Evolutionary conservation across 345 rosid genomes (phyloP), one percentile per base, ranked within the genome.

Genomic region (Pseudoturritis turrita): DNA sequence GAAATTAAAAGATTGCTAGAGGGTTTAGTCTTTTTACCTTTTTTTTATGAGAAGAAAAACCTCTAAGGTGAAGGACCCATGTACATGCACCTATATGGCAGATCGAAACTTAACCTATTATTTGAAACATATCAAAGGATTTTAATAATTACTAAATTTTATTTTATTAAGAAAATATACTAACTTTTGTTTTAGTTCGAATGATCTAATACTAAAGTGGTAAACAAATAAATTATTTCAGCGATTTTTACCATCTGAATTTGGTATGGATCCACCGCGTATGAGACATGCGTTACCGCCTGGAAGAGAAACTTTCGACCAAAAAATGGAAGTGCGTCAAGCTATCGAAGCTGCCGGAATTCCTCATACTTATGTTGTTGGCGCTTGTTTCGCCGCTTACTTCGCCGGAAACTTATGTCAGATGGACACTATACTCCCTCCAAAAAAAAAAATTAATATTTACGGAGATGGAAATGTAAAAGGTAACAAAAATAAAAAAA

Each of bases 221-320:
- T 33, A 11, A 33, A 51, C n/a, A n/a, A 62, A 17, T 1, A 10
- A 47, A 51, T 6, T 9, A 3, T 31, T 62, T 43, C 37, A 92
- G 97, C 79, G 96, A 17, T 91, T 94, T 70, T 68, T 94, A 77
- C 97, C 96, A 0, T 91, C 97, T 2, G 98, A 94, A 62, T 94
- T 89, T 63, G 98, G 98, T 3, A 91, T 84, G 81, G 96, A 94
- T 71, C 95, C 97, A 25, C 54, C 96, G 0, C 61, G 81, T 11
- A 94, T 94, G 98, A 82, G 55, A 26, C 60, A 86, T 10, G 97
- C 96, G 2, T 62, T 95, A 8, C 91, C 85, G 19, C 99, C 98
- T 0, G 96, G 97, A 57, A 83, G 87, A 65, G 93, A 79, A 47
- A 65, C 95, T 0, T 91, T 94, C 31, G 98, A 91, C 49, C 82